Evolutionary conservation across 1,284 basidiomycete genomes (phyloP).

Genomic region (Anthracocystis walkeri): DNA sequence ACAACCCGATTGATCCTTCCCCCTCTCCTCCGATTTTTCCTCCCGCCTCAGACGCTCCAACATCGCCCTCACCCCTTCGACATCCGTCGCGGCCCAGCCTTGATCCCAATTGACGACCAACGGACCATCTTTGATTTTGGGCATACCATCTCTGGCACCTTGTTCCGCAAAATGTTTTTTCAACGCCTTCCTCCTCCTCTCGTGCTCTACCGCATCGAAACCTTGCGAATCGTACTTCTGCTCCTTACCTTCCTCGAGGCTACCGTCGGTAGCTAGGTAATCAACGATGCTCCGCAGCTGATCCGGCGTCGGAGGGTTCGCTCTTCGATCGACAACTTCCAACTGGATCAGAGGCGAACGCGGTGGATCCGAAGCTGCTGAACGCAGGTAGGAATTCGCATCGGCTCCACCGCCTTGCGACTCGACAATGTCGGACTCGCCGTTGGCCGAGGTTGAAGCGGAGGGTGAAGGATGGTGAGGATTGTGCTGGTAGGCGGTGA

Average conservation of each 20-base stretch:
- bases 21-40: not conserved
- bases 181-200: slow-evolving; percentile 10
- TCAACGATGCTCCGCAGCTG: slow-evolving; percentile 44
- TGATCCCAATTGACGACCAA: slow-evolving; percentile 50
- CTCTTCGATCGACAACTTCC: slow-evolving; percentile 35
- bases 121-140: slow-evolving; percentile 47
- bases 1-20: slow-evolving; percentile 1
- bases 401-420: slow-evolving; percentile 27
- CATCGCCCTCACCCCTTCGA: slow-evolving; percentile 41
- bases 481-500: slow-evolving; percentile 21
- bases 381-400: slow-evolving; percentile 25
- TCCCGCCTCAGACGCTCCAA: slow-evolving; percentile 11
- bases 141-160: slow-evolving; percentile 9
- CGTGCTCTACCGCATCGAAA: slow-evolving; percentile 26
- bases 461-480: slow-evolving; percentile 9
- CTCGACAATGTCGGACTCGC: slow-evolving; percentile 31
- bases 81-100: slow-evolving; percentile 25
- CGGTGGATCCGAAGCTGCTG: slow-evolving; percentile 26
- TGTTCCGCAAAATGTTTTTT: slow-evolving; percentile 7
- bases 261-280: slow-evolving; percentile 30
- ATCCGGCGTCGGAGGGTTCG: slow-evolving; percentile 40
- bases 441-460: slow-evolving; percentile 1
- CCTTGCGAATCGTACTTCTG: slow-evolving; percentile 3
- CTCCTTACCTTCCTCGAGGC: not conserved
- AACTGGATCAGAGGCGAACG: slow-evolving; percentile 17